Percentiles rank a stretch among this genome's conserved stretches.
Evolutionary conservation across 306 rosid genomes (phyloP).

Genomic region (Boehmeria nivea): DNA sequence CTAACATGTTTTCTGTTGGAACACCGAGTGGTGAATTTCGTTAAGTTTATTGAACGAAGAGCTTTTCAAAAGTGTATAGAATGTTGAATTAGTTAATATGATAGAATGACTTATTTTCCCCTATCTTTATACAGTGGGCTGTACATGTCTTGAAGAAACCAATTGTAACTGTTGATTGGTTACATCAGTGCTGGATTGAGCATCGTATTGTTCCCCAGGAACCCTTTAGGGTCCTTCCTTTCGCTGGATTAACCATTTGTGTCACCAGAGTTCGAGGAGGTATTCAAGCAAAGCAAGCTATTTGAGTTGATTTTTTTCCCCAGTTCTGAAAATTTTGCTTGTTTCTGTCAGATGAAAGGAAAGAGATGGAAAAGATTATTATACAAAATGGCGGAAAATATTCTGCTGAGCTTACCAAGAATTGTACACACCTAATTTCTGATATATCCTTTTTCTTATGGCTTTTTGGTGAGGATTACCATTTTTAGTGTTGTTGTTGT

Average conservation of each 20-base stretch:
- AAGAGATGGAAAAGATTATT: constrained; percentile 63
- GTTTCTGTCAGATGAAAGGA: constrained; percentile 63
- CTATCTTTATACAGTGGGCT: constrained; percentile 74
- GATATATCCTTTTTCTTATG: constrained; percentile 65
- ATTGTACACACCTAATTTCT: constrained; percentile 86
- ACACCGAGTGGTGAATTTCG: no score
- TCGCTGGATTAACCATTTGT: constrained; percentile 80
- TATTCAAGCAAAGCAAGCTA: constrained; percentile 32
- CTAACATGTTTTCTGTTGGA: no score
- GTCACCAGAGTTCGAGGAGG: constrained; percentile 86
- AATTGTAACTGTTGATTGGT: constrained; percentile 71
- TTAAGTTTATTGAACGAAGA: no score
- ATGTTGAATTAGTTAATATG: no score
- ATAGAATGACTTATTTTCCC: constrained; percentile 18
- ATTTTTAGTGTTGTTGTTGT: no score
- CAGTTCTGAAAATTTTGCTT: constrained; percentile 29
- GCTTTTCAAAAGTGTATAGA: no score
- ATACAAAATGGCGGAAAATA: constrained; percentile 81
- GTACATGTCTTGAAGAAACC: constrained; percentile 86
- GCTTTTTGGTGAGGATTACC: no score
- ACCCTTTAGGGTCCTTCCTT: constrained; percentile 77
- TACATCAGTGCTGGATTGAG: constrained; percentile 85
- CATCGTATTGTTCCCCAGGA: constrained; percentile 92
- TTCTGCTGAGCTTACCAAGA: constrained; percentile 78
- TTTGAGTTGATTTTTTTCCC: constrained; percentile 17